phyloP scores from a whole-genome alignment of 441 rosid genomes.

The Dalechampia spathulata region DNA sequence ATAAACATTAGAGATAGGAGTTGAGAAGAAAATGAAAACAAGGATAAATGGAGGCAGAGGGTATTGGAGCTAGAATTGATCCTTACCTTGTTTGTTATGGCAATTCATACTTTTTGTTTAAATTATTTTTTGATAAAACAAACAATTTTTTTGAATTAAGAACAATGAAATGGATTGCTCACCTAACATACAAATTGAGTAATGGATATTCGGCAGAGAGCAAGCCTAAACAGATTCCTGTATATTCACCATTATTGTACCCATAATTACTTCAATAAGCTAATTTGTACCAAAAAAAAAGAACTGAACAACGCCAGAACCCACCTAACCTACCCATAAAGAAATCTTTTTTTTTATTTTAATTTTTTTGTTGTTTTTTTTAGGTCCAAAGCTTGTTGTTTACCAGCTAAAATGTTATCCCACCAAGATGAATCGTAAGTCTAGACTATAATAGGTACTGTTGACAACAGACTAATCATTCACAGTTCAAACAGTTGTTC shows the following conservation, averaged over 20 bases:
- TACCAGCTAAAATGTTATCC: slow-evolving; percentile 12
- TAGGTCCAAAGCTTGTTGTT: too few relatives aligned
- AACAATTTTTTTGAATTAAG: too few relatives aligned
- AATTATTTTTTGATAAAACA: too few relatives aligned
- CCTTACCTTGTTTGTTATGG: too few relatives aligned
- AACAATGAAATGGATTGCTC: not conserved
- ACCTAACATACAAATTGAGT: not conserved
- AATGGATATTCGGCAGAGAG: not conserved
- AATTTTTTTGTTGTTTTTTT: not conserved
- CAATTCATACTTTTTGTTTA: too few relatives aligned
- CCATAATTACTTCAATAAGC: not conserved
- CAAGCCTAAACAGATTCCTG: not conserved
- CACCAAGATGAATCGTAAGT: not conserved
- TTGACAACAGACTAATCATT: not conserved
- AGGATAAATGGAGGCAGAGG: too few relatives aligned
- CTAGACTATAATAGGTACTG: not conserved
- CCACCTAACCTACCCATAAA: not conserved
- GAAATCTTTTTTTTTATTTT: not conserved
- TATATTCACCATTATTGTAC: not conserved
- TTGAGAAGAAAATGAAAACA: too few relatives aligned
- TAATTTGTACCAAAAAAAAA: not conserved
- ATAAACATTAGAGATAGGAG: too few relatives aligned
- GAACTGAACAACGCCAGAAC: not conserved
- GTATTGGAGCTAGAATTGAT: too few relatives aligned
- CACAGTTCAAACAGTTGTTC: not conserved